phyloP scores from a whole-genome alignment of 2,329 filamentous ascomycete species.

The Aspergillus fischeri region DNA sequence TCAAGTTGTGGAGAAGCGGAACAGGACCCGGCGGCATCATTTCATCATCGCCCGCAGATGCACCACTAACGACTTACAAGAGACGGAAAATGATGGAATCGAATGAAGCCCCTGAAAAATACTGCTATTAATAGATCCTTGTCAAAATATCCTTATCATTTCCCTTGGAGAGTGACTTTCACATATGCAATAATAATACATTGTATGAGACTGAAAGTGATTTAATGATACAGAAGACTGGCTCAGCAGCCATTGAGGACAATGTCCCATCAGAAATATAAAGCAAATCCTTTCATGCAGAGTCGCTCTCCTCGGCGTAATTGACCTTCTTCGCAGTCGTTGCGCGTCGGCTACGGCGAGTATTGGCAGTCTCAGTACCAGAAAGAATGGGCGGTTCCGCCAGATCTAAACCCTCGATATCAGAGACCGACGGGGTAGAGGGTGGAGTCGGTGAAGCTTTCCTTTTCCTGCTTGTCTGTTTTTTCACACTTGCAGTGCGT shows the following conservation, averaged over 20 bases:
- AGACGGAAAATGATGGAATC: not conserved
- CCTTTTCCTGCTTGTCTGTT: slow-evolving; percentile 24
- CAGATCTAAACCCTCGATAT: slow-evolving; percentile 13
- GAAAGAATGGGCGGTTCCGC: slow-evolving; percentile 8
- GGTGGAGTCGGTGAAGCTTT: slow-evolving; percentile 23
- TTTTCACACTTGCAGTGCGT: slow-evolving; percentile 13
- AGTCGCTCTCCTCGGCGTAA: slow-evolving; percentile 32
- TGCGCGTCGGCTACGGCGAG: slow-evolving; percentile 28
- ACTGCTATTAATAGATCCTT: no score
- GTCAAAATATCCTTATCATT: not conserved
- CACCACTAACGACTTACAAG: not conserved
- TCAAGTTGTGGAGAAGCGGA: not conserved
- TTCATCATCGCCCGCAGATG: not conserved
- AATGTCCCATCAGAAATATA: not conserved
- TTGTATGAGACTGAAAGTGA: not conserved
- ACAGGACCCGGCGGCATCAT: not conserved
- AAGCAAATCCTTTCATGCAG: slow-evolving; percentile 3
- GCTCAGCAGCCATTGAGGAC: not conserved
- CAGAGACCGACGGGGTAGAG: slow-evolving; percentile 25
- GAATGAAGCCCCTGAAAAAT: no score
- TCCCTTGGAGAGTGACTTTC: not conserved
- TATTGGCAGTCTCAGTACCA: slow-evolving; percentile 3
- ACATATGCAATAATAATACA: not conserved
- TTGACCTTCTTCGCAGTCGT: slow-evolving; percentile 34
- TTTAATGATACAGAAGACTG: not conserved